Evolutionary conservation across 208 protist genomes (phyloP).

Genomic region (Herpetomonas tarakana): DNA sequence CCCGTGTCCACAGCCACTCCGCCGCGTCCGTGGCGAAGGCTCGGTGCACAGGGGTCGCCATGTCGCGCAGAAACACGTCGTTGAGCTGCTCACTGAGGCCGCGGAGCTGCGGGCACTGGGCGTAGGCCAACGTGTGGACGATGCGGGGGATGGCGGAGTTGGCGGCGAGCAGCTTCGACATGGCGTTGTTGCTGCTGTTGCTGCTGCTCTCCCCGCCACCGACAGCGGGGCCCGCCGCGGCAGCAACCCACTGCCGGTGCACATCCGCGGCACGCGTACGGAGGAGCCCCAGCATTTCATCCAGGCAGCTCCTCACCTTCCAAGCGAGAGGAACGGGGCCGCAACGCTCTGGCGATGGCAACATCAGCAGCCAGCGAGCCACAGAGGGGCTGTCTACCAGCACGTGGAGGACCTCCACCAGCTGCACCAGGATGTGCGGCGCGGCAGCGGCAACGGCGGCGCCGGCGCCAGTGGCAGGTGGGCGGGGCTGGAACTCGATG

Average conservation of each 20-base stretch:
- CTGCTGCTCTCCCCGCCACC: too few species aligned
- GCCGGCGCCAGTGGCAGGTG: not conserved
- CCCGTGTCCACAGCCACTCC: constrained; percentile 36
- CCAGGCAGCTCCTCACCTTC: constrained; percentile 9
- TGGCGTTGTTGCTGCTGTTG: not conserved
- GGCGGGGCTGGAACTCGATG: constrained; percentile 2
- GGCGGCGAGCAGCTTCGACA: constrained; percentile 18
- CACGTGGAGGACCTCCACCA: constrained; percentile 21
- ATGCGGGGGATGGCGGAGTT: constrained; percentile 22
- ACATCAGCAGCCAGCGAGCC: constrained; percentile 26
- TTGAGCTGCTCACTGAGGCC: constrained; percentile 29
- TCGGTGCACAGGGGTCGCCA: constrained; percentile 17
- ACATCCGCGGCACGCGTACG: constrained; percentile 11
- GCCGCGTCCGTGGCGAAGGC: constrained; percentile 37
- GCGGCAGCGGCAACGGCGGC: not conserved
- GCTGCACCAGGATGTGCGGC: constrained; percentile 6
- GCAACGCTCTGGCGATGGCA: not conserved
- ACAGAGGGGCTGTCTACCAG: constrained; percentile 12
- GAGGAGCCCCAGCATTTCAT: constrained; percentile 14
- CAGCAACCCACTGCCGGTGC: constrained; percentile 13
- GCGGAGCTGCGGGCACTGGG: constrained; percentile 17
- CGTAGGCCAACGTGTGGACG: constrained; percentile 20
- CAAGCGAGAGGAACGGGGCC: constrained; percentile 16
- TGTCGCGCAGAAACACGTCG: constrained; percentile 30
- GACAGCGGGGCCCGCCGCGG: too few species aligned